phyloP scores from a whole-genome alignment of 75 land plant species.

The Pseudotsuga menziesii region DNA sequence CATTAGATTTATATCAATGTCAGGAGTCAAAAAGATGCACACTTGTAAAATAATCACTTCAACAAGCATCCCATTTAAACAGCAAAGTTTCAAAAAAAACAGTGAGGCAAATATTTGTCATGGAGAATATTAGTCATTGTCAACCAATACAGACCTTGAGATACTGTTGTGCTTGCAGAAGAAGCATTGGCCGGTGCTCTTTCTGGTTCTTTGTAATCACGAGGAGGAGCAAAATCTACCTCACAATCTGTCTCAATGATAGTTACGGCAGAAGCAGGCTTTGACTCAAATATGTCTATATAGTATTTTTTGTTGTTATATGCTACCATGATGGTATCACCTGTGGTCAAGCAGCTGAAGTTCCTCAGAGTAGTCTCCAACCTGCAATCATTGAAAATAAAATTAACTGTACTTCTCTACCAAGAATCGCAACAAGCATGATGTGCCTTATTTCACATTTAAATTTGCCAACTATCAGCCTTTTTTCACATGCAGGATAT shows the following conservation, averaged over 20 bases:
- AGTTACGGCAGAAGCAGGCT: slow-evolving; percentile 74
- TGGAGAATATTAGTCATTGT: too few relatives aligned
- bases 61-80: not conserved
- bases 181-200: slow-evolving; percentile 21
- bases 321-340: slow-evolving; percentile 93
- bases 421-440: not conserved
- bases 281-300: slow-evolving; percentile 82
- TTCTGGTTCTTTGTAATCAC: slow-evolving; percentile 90
- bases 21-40: too few relatives aligned
- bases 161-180: slow-evolving; percentile 15
- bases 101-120: too few relatives aligned
- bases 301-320: slow-evolving; percentile 90
- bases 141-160: slow-evolving; percentile 23
- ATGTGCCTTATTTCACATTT: too few relatives aligned
- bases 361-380: slow-evolving; percentile 84
- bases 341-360: slow-evolving; percentile 83
- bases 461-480: too few relatives aligned
- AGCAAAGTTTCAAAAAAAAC: too few relatives aligned
- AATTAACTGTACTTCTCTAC: not conserved
- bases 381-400: slow-evolving; percentile 28
- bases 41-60: too few relatives aligned
- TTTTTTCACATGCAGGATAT: too few relatives aligned
- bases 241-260: slow-evolving; percentile 97
- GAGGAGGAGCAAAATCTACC: slow-evolving; percentile 94
- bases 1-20: too few relatives aligned